A percentile compares a stretch with the other conserved stretches of the same genome.
Conservation (phyloP, 805 yeast species). For the Candida bentonensis region DNA sequence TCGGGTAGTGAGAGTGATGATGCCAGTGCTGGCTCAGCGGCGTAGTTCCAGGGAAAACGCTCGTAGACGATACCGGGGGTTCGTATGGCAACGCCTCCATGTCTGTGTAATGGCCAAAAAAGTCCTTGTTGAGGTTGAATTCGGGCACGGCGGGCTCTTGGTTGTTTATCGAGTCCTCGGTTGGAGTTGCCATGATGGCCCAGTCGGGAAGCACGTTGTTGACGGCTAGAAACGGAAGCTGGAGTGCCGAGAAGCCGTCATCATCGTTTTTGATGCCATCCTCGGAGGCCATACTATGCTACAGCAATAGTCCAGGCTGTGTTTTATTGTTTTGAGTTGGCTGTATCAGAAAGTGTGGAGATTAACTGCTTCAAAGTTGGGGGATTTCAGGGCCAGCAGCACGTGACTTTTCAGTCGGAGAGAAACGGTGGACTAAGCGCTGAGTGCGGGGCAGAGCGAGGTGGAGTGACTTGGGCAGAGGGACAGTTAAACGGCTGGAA, state of each 20-base stretch:
- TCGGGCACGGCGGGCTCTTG: conserved; percentile 8
- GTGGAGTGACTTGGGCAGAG: too few relatives aligned
- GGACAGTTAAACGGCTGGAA: too few relatives aligned
- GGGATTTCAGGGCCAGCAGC: too few relatives aligned
- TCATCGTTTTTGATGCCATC: conserved; percentile 1
- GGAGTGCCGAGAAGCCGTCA: conserved; percentile 12
- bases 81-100: neutral
- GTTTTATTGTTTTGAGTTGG: too few relatives aligned
- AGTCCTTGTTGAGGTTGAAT: conserved; percentile 9
- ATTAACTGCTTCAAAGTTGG: too few relatives aligned
- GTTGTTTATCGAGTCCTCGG: conserved; percentile 4
- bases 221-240: conserved; percentile 11
- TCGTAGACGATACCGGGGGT: neutral
- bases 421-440: too few relatives aligned
- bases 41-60: neutral
- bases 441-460: too few relatives aligned
- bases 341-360: too few relatives aligned
- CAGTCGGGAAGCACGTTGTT: neutral
- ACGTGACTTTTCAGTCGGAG: too few relatives aligned
- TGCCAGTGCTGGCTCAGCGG: neutral
- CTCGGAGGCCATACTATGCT: neutral
- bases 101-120: conserved; percentile 11
- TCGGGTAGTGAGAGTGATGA: neutral
- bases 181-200: neutral
- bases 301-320: too few relatives aligned